Evolutionary conservation across 2,329 filamentous ascomycete genomes (phyloP).

Genomic region (Trichoderma gracile): DNA sequence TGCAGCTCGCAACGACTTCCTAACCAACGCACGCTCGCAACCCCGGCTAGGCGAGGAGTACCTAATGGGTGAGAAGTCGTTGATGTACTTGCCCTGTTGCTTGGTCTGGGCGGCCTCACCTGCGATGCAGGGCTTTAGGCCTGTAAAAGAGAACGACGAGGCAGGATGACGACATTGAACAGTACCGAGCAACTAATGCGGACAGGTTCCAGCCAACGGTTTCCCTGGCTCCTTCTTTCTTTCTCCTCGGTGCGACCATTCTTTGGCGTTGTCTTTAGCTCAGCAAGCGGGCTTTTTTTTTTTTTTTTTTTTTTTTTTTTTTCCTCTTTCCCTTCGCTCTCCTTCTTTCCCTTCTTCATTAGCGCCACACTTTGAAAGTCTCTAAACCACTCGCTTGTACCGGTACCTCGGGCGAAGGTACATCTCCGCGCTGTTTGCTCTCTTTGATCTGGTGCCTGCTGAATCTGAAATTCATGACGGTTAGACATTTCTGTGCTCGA

Average conservation of each 20-base stretch:
- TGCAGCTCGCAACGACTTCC: constrained; percentile 5
- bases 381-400: background rate
- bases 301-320: background rate
- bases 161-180: constrained; percentile 21
- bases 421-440: background rate
- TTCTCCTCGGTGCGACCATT: background rate
- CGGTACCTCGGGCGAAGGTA: background rate
- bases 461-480: background rate
- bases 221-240: background rate
- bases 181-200: background rate
- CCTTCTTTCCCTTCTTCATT: background rate
- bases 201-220: background rate
- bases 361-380: background rate
- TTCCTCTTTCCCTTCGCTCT: background rate
- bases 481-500: background rate
- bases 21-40: too few relatives aligned
- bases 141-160: background rate
- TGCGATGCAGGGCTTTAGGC: too few relatives aligned
- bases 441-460: background rate
- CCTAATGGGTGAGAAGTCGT: too few relatives aligned
- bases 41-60: background rate
- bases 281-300: too few relatives aligned
- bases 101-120: too few relatives aligned
- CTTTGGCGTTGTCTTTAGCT: too few relatives aligned
- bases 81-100: too few relatives aligned